Evolutionary conservation across 176 grass and related monocot species (phyloP).

Genomic region (Dactylis glomerata): DNA sequence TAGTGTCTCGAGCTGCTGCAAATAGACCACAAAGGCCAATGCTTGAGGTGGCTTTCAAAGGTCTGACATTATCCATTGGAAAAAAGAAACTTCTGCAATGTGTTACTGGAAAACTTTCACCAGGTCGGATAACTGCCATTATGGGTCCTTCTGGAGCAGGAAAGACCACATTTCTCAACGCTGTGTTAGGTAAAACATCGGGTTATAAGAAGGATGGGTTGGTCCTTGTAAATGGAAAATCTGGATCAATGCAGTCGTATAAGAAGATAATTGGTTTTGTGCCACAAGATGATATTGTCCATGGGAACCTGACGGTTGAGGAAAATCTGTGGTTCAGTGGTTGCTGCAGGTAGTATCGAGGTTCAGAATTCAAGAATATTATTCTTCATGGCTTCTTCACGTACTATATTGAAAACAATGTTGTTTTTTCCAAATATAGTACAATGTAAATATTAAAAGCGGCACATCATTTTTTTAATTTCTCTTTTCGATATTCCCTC

Average conservation of each 20-base stretch:
- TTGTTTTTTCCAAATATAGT: background rate
- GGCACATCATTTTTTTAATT: background rate
- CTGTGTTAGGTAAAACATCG: slow-evolving; percentile 60
- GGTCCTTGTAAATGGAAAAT: slow-evolving; percentile 72
- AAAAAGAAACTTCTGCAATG: slow-evolving; percentile 68
- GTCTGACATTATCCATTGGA: slow-evolving; percentile 58
- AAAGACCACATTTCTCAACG: slow-evolving; percentile 87
- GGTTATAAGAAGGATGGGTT: slow-evolving; percentile 65
- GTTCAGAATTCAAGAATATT: slow-evolving; percentile 5
- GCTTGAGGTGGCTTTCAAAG: slow-evolving; percentile 69
- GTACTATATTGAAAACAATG: background rate
- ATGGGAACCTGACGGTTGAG: slow-evolving; percentile 82
- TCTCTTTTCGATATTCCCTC: background rate
- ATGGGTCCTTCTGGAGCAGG: slow-evolving; percentile 89
- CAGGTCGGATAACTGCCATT: slow-evolving; percentile 62
- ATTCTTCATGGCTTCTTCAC: background rate
- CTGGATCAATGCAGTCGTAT: slow-evolving; percentile 59
- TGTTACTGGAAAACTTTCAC: slow-evolving; percentile 69
- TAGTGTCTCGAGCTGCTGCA: slow-evolving; percentile 48
- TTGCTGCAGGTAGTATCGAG: slow-evolving; percentile 55
- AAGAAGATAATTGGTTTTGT: slow-evolving; percentile 82
- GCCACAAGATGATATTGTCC: slow-evolving; percentile 90
- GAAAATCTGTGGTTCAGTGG: slow-evolving; percentile 90
- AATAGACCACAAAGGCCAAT: slow-evolving; percentile 43
- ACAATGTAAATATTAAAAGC: slow-evolving; percentile 3